phyloP scores from a whole-genome alignment of 805 yeast species.

The Gaillardinia entomophila region DNA sequence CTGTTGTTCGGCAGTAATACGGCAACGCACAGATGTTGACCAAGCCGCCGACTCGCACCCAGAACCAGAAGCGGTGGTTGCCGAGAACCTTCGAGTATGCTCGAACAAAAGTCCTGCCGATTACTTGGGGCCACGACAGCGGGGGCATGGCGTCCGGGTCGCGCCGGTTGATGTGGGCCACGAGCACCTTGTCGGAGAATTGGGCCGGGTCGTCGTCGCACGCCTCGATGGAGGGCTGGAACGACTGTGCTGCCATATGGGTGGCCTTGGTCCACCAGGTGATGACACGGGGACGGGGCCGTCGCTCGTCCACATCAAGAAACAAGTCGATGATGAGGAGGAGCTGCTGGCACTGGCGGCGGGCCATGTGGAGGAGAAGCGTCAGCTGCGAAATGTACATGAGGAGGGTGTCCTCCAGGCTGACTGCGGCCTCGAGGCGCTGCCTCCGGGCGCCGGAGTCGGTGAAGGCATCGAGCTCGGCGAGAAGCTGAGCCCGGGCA shows the following conservation, averaged over 20 bases:
- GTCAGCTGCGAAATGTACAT: slow-evolving; percentile 19
- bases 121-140: slow-evolving; percentile 4
- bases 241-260: background rate
- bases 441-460: slow-evolving; percentile 3
- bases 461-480: slow-evolving; percentile 4
- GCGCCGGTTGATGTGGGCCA: slow-evolving; percentile 9
- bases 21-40: slow-evolving; percentile 19
- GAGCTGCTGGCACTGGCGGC: slow-evolving; percentile 9
- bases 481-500: slow-evolving; percentile 6
- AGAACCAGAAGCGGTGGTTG: slow-evolving; percentile 21
- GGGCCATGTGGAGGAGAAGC: slow-evolving; percentile 13
- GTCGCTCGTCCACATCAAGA: slow-evolving; percentile 12
- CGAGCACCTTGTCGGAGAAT: background rate
- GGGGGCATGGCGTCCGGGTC: slow-evolving; percentile 27
- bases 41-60: slow-evolving; percentile 20
- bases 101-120: slow-evolving; percentile 12
- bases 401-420: slow-evolving; percentile 19
- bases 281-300: slow-evolving; percentile 15
- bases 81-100: slow-evolving; percentile 10
- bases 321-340: slow-evolving; percentile 13
- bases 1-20: slow-evolving; percentile 20
- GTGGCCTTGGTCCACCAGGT: slow-evolving; percentile 8
- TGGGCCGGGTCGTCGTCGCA: slow-evolving; percentile 1
- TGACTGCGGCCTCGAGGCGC: slow-evolving; percentile 3
- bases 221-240: background rate